Percentiles rank a stretch among this genome's conserved stretches.
phyloP scores from a whole-genome alignment of 2,329 filamentous ascomycete genomes.

The Neonectria magnoliae region DNA sequence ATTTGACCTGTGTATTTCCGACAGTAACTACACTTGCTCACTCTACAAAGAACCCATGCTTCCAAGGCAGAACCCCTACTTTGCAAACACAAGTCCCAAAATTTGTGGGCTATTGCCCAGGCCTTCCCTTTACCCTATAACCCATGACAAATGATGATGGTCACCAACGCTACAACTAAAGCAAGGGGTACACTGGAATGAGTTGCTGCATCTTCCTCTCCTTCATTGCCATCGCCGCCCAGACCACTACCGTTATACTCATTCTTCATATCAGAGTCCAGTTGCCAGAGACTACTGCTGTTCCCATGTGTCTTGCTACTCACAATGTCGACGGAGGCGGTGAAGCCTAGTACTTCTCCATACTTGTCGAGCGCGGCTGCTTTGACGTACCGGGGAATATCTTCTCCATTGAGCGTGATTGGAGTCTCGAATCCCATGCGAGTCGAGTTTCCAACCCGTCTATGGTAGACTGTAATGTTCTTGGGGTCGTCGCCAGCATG shows the following conservation, averaged over 20 bases:
- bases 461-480: slow-evolving; percentile 25
- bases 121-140: slow-evolving; percentile 15
- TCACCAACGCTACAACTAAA: slow-evolving; percentile 22
- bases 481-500: slow-evolving; percentile 31
- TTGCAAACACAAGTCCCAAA: slow-evolving; percentile 31
- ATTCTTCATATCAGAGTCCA: slow-evolving; percentile 13
- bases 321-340: slow-evolving; percentile 31
- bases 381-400: slow-evolving; percentile 27
- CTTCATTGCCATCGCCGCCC: not conserved
- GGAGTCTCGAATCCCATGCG: slow-evolving; percentile 36
- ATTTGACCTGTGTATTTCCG: not conserved
- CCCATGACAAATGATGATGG: slow-evolving; percentile 19
- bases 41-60: slow-evolving; percentile 18
- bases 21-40: slow-evolving; percentile 11
- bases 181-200: slow-evolving; percentile 8
- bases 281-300: slow-evolving; percentile 34
- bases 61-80: slow-evolving; percentile 7
- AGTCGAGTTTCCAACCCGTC: slow-evolving; percentile 33
- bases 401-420: slow-evolving; percentile 17
- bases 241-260: not conserved
- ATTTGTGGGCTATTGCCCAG: not conserved
- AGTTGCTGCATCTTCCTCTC: slow-evolving; percentile 27
- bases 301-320: slow-evolving; percentile 33
- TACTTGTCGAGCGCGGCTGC: slow-evolving; percentile 30
- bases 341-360: slow-evolving; percentile 33